Evolutionary conservation across 2,329 filamentous ascomycete species (phyloP), one percentile per base, ranked within the genome.

Genomic region (Sarocladium oryzae): DNA sequence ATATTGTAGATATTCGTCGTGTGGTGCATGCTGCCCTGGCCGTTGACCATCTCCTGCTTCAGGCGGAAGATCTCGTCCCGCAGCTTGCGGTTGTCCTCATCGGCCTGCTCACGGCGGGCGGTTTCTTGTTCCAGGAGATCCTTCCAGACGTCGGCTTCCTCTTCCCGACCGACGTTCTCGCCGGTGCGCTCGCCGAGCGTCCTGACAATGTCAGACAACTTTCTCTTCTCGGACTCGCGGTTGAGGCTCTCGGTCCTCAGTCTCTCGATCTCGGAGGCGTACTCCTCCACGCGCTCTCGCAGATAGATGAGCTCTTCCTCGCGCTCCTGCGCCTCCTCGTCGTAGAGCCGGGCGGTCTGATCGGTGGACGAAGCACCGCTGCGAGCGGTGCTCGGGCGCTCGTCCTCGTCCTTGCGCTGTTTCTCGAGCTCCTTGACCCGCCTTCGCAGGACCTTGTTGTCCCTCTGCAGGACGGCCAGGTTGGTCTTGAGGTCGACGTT

Each of bases 401-500:
- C 76, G 43, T 84, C 80, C 28, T 85, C 82, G 23, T 85, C 79
- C 52, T 83, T 81, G 11, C 91, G 68, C 59, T 86, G 85, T 63
- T 88, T 89, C 68, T 97, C 91, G 43, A 97, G 70, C 60, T 96
- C 90, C 61, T 91, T 88, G 53, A 95, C 78, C 57, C 87, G 85
- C 55, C 86, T 84, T 20, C 89, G 84, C 52, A 97, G 68, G 18
- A 84, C 77, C 65, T 95, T 93, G 64, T 89, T 93, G 61, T 99
- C 93, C 56, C 95, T 89, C 66, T 95, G 89, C 53, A 93, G 78
- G 32, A 93, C 88, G 3, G 92, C 84, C 40, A 96, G 81, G 54
- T 88, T 89, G 0, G 92, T 96, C 68, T 95, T 93, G 46, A 97
- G 78, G 64, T 96, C 90, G 4, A 97, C 92, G 61, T 96, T 99